Conservation (phyloP, 805 yeast genomes). For the Alloascoidea hylecoeti region DNA sequence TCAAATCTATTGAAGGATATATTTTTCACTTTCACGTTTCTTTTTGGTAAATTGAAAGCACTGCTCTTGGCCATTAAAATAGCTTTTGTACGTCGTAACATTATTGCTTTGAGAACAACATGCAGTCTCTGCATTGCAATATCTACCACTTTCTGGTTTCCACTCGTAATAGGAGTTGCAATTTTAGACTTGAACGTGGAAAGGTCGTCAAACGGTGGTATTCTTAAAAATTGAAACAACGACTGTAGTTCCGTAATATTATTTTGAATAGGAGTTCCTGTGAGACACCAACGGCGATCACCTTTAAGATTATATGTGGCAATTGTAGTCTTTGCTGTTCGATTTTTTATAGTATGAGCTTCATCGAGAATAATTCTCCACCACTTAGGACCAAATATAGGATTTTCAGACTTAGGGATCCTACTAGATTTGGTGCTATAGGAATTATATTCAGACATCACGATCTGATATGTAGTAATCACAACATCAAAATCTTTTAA, state of each 20-base stretch:
- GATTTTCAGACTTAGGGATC: conserved; percentile 11
- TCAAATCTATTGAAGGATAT: conserved; percentile 16
- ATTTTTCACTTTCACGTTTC: conserved; percentile 8
- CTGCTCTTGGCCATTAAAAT: conserved; percentile 14
- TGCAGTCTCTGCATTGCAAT: conserved; percentile 13
- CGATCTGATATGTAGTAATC: conserved; percentile 18
- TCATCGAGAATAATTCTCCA: conserved; percentile 52
- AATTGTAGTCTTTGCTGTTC: conserved; percentile 26
- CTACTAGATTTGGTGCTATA: conserved; percentile 12
- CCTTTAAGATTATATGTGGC: conserved; percentile 29
- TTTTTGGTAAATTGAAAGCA: conserved; percentile 12
- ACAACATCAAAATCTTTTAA: conserved; percentile 18
- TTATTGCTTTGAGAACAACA: conserved; percentile 16
- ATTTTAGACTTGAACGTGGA: conserved; percentile 14
- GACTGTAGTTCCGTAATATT: conserved; percentile 37
- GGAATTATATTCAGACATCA: conserved; percentile 14
- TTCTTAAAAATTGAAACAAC: conserved; percentile 24
- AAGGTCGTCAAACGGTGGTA: conserved; percentile 13
- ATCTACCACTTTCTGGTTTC: conserved; percentile 9
- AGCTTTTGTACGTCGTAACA: conserved; percentile 31
- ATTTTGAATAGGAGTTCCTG: conserved; percentile 58
- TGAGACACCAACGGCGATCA: conserved; percentile 38
- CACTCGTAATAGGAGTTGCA: conserved; percentile 11
- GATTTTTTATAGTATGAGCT: conserved; percentile 47
- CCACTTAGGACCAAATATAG: conserved; percentile 20